These are phyloP conservation scores for Verticillium albo-atrum DNA, from an alignment of 2,329 filamentous ascomycete genomes.

Conservation along the genomic window DNA sequence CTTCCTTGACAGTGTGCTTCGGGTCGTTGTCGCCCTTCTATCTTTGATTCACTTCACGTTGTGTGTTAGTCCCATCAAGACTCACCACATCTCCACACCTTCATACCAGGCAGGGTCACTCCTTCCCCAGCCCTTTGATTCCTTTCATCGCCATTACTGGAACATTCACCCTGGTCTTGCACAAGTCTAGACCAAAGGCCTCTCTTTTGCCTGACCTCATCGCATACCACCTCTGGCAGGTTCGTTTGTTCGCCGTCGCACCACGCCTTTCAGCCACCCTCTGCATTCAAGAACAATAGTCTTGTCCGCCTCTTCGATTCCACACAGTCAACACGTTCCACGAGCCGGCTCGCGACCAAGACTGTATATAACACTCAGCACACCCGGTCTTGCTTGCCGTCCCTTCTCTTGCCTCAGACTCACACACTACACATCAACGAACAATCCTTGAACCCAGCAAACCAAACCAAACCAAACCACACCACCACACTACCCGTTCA, in stretches of 20 bases:
- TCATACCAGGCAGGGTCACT: background rate
- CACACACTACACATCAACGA: background rate
- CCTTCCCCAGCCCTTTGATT: constrained; percentile 1
- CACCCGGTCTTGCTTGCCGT: background rate
- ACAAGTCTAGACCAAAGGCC: background rate
- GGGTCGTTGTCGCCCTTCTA: background rate
- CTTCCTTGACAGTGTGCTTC: background rate
- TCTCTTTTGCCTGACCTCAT: background rate
- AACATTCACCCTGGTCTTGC: background rate
- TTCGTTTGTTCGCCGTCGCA: background rate
- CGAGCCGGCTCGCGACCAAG: constrained; percentile 1
- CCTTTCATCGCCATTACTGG: background rate
- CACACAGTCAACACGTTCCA: constrained; percentile 1
- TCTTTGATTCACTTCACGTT: background rate
- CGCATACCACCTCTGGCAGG: background rate
- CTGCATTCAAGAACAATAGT: background rate
- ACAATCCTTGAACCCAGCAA: background rate
- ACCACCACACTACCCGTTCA: too few relatives aligned
- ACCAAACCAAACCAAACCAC: constrained; percentile 4
- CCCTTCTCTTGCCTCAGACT: background rate
- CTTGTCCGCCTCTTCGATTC: background rate
- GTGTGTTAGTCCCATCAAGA: background rate
- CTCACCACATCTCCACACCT: background rate
- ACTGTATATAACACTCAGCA: background rate
- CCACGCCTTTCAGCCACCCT: background rate